Base-by-base conservation (phyloP, 2,329 filamentous ascomycete genomes). In the Neonectria hederae region DNA sequence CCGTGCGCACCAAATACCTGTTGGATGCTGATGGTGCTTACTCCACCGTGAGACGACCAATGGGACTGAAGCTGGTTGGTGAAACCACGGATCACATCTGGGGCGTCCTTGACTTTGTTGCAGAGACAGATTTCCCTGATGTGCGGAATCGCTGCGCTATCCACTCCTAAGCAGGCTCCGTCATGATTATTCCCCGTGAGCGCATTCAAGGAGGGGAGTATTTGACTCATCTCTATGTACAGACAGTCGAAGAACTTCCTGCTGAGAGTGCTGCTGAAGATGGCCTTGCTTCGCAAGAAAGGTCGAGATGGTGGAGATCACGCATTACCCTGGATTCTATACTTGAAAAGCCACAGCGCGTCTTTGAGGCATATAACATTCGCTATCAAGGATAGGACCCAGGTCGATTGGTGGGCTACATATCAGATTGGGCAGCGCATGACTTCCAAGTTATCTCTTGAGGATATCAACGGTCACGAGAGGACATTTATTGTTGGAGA, bases 401-500 rank as follows among this genome's bases (percentile, higher is more conserved):
- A 10, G 19, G 42, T 62, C 0, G 65, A 62, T 6, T 74, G 72
- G 72, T 75, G 68, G 69, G 69, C 74, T 0, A 69, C 74, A 13
- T 76, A 90, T 58, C 86, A 90, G 65, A 90, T 92, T 51, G 89
- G 89, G 0, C 89, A 92, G 72, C 82, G 90, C 1, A 49, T 70
- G 3, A 57, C 65, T 0, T 56, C 71, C 1, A 62, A 65, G 3
- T 72, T 72, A 6, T 84, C 91, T 0, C 87, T 84, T 5, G 83
- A 81, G 2, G 79, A 83, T 49, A 90, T 89, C 75, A 84, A 82
- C 45, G 81, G 81, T 7, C 77, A 81, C 13, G 82, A 85, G 24
- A 83, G 89, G 4, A 81, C 94, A 9, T 93, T 94, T 71, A 80
- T 93, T 3, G 88, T 89, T 0, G 90, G 90, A 2, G 90, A 69